Evolutionary conservation across 345 rosid genomes (phyloP).

Genomic region (Hirschfeldia incana): DNA sequence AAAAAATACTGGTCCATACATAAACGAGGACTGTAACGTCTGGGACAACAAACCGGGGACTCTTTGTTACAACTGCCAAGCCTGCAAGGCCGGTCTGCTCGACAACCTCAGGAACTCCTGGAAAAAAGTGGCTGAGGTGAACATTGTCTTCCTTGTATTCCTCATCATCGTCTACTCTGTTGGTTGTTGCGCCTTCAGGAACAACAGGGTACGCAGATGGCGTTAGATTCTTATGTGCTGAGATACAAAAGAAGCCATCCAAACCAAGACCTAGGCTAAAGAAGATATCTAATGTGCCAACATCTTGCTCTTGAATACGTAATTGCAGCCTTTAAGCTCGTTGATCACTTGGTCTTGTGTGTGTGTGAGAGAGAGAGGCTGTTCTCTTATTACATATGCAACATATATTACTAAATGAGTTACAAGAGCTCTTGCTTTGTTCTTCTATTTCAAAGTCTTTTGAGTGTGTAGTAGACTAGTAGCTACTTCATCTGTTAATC

Average conservation of each 20-base stretch:
- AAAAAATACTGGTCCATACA: conserved; percentile 12
- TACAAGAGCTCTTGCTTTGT: conserved; percentile 15
- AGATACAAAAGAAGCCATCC: neutral
- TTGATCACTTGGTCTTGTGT: conserved; percentile 21
- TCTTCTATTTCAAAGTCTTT: conserved; percentile 16
- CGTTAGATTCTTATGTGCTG: neutral
- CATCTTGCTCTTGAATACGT: conserved; percentile 7
- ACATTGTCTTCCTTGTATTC: conserved; percentile 77
- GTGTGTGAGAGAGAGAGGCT: neutral
- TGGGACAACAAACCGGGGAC: conserved; percentile 54
- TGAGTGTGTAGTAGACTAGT: neutral
- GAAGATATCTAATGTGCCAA: neutral
- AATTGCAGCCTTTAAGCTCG: neutral
- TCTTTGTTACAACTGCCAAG: conserved; percentile 73
- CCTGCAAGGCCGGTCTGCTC: conserved; percentile 93
- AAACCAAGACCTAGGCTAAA: neutral
- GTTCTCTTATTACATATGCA: conserved; percentile 4
- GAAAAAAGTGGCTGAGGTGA: conserved; percentile 90
- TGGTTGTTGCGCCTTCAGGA: conserved; percentile 98
- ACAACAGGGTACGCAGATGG: conserved; percentile 60
- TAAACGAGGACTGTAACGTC: conserved; percentile 58
- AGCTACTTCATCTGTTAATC: conserved; percentile 11
- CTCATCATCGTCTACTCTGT: conserved; percentile 78
- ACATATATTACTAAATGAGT: conserved; percentile 25
- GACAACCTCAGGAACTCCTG: conserved; percentile 79